Evolutionary conservation across 1,284 basidiomycete species (phyloP), one percentile per base, ranked within the genome.

Genomic region (Somion occarium): DNA sequence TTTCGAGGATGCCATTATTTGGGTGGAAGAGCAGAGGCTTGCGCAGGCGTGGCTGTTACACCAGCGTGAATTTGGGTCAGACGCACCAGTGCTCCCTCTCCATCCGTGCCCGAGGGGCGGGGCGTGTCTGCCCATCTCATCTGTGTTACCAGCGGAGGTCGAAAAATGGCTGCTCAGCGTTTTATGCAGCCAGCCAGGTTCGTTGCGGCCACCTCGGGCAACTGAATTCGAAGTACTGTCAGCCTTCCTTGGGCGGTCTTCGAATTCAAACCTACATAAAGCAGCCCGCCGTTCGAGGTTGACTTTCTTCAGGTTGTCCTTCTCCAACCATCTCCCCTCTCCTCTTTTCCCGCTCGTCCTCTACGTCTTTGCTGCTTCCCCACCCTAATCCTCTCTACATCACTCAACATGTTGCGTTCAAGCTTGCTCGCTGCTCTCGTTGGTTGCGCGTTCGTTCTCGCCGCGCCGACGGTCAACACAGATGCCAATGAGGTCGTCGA

Each of bases 361-460:
- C 30, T 15, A 34, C 7, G 30, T 34, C 7, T 15, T 34, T 15
- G 30, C 30, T 34, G 7, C 7, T 34, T n/a, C n/a, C n/a, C 15
- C 7, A 34, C 30, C 30, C 7, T 7, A 7, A 34, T 34, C 15
- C 15, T 7, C 23, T 44, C 22, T 13, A 22, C 24, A 15, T 7
- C n/a, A 18, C 23, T 44, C 43, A 44, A 44, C 24, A 46, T 46
- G 44, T 46, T 46, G 26, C 30, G 19, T 18, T 46, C 44, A n/a
- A 46, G 24, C 26, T 5, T 46, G 24, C 44, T 46, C 44, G 23
- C n/a, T 23, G 44, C 26, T 27, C 44, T 46, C 44, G 15, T 27
- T 19, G 44, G 44, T 46, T 23, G 15, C n/a, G 24, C 44, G 18
- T n/a, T 46, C 26, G 44, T 23, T n/a, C 15, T 46, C 44, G 44